Base-by-base conservation (phyloP, 2,329 filamentous ascomycete species). In the Fusarium sp. region DNA sequence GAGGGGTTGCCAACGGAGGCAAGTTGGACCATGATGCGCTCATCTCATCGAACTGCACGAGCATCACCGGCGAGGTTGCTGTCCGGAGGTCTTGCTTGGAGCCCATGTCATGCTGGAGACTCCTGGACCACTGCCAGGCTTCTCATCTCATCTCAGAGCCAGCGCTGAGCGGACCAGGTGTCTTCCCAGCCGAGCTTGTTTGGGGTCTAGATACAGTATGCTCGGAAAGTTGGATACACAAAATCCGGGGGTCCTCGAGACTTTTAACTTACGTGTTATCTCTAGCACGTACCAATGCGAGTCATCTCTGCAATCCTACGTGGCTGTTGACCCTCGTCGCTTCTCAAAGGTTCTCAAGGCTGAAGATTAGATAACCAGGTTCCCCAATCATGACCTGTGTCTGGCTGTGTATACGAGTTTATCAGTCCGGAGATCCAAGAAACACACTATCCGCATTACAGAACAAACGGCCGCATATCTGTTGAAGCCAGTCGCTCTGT, bases 291-390 rank as follows among this genome's bases (percentile, higher is more conserved):
- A 41, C 67, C 48, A 41, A 73, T 54, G 65, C 63, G 69, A 68
- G 68, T 63, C 49, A 63, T 67, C 58, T 63, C 31, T 73, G 38
- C 65, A 63, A 63, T 55, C 66, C 58, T 56, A 68, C 60, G 62
- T 64, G 69, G 73, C 66, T 74, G 66, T 49, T 59, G 45, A 60
- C 71, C 70, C 67, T 63, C 65, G 54, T 69, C 60, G 42, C 60
- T 49, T 58, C 61, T 55, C 57, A 70, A 58, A 74, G 63, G 62
- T 67, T 52, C 42, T 66, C 58, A 62, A 74, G 63, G 62, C 66
- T 69, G 46, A 48, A 77, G 74, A 76, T 77, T 77, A 76, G 74
- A 76, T 76, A 76, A 51, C 60, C 45, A 18, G 19, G 60, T 62
- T 77, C 73, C 71, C 74, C 74, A 77, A 77, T 76, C 74, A 76